Evolutionary conservation across 2,329 filamentous ascomycete genomes (phyloP).

Genomic region (Pestalotiopsis sp.): DNA sequence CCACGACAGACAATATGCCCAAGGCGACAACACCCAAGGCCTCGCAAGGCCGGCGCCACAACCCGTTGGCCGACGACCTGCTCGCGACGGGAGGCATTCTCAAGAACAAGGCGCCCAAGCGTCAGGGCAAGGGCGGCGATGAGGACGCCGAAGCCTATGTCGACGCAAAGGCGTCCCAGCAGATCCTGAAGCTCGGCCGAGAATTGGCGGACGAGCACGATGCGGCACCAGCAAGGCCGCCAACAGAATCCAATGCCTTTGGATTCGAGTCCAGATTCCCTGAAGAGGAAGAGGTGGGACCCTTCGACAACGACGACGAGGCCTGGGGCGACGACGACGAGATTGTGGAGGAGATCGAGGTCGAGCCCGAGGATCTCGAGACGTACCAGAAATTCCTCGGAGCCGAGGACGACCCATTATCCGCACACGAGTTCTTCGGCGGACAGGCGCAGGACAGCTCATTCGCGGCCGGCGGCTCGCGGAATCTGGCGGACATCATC

Average conservation of each 20-base stretch:
- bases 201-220: constrained; percentile 85
- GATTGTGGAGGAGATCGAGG: constrained; percentile 76
- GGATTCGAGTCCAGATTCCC: constrained; percentile 78
- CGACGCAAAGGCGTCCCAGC: constrained; percentile 84
- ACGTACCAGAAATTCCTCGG: constrained; percentile 91
- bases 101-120: constrained; percentile 75
- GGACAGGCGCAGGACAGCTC: constrained; percentile 42
- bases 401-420: constrained; percentile 68
- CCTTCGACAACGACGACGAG: constrained; percentile 55
- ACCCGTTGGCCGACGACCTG: constrained; percentile 89
- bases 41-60: constrained; percentile 68
- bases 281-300: constrained; percentile 53
- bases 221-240: constrained; percentile 44
- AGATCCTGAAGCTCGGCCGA: constrained; percentile 87
- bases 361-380: constrained; percentile 87
- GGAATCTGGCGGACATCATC: constrained; percentile 91
- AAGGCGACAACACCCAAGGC: constrained; percentile 69
- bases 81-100: constrained; percentile 65
- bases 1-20: constrained; percentile 64
- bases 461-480: constrained; percentile 56
- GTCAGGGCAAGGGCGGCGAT: constrained; percentile 66
- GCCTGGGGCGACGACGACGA: constrained; percentile 73
- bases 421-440: constrained; percentile 64
- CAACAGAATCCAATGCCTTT: constrained; percentile 66
- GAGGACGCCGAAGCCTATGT: constrained; percentile 72